Percentiles rank a stretch among this genome's conserved stretches.
Conservation (phyloP, 2,329 filamentous ascomycete genomes). For the Aspergillus tubingensis region DNA sequence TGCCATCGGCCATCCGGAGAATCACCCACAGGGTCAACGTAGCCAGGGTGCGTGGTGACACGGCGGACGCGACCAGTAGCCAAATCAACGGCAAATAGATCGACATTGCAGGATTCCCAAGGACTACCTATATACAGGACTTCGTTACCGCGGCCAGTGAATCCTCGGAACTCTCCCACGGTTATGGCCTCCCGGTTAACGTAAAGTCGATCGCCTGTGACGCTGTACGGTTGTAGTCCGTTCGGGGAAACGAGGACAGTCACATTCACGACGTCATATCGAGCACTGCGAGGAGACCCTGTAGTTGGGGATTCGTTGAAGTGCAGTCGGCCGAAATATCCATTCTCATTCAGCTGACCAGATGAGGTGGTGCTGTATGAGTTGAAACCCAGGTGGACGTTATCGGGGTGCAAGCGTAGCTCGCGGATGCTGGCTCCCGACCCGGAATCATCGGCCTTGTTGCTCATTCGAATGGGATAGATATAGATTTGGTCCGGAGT, state of each 20-base stretch:
- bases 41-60: constrained; percentile 49
- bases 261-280: constrained; percentile 47
- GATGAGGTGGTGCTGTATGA: constrained; percentile 30
- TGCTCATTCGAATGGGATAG: constrained; percentile 46
- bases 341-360: constrained; percentile 28
- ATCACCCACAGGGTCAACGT: constrained; percentile 47
- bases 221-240: constrained; percentile 21
- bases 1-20: constrained; percentile 49
- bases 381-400: constrained; percentile 48
- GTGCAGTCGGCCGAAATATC: constrained; percentile 42
- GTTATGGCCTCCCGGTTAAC: constrained; percentile 36
- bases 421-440: constrained; percentile 43
- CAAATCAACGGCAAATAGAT: constrained; percentile 47
- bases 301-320: constrained; percentile 43
- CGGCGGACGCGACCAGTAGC: constrained; percentile 45
- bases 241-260: constrained; percentile 36
- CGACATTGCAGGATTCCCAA: constrained; percentile 49
- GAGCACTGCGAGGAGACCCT: constrained; percentile 31
- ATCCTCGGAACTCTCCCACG: constrained; percentile 51
- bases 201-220: constrained; percentile 29
- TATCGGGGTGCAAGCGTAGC: constrained; percentile 50
- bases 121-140: constrained; percentile 46
- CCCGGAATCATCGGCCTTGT: constrained; percentile 31
- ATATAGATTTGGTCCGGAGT: constrained; percentile 41
- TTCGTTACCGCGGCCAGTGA: constrained; percentile 46